phyloP scores from a whole-genome alignment of 2,329 filamentous ascomycete genomes.

The Pseudogymnoascus sp. region DNA sequence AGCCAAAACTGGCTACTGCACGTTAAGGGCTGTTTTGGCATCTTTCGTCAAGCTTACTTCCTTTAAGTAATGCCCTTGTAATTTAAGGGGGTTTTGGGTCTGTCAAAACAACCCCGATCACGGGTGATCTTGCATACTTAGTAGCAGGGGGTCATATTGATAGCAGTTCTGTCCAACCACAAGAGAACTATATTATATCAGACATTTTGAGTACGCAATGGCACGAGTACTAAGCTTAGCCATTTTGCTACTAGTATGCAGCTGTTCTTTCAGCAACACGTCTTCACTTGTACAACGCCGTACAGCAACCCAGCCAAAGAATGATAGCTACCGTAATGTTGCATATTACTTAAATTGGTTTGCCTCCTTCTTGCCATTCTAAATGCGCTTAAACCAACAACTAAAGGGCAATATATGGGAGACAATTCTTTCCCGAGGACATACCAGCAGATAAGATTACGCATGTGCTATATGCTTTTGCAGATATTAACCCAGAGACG shows the following conservation, averaged over 20 bases:
- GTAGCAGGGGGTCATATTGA: too few species aligned
- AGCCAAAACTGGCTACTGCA: neutral
- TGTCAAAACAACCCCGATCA: neutral
- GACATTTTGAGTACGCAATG: neutral
- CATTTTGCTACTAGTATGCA: neutral
- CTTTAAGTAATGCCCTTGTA: neutral
- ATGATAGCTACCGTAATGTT: slow-evolving; percentile 1
- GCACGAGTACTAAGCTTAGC: neutral
- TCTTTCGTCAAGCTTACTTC: neutral
- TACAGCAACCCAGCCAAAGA: neutral
- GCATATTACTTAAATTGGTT: slow-evolving; percentile 28
- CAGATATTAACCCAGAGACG: slow-evolving; percentile 58
- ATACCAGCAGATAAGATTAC: slow-evolving; percentile 62
- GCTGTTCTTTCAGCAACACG: neutral
- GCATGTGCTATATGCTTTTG: slow-evolving; percentile 72
- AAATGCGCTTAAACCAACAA: neutral
- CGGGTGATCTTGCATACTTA: neutral
- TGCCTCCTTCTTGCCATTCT: neutral
- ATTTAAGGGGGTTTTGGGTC: neutral
- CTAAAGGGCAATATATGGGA: slow-evolving; percentile 53
- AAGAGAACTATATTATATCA: neutral
- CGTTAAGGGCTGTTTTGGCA: neutral
- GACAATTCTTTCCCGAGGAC: slow-evolving; percentile 62
- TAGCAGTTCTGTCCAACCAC: neutral
- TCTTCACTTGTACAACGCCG: neutral